phyloP scores from a whole-genome alignment of 257 asterid genomes.

The Fraxinus americana region DNA sequence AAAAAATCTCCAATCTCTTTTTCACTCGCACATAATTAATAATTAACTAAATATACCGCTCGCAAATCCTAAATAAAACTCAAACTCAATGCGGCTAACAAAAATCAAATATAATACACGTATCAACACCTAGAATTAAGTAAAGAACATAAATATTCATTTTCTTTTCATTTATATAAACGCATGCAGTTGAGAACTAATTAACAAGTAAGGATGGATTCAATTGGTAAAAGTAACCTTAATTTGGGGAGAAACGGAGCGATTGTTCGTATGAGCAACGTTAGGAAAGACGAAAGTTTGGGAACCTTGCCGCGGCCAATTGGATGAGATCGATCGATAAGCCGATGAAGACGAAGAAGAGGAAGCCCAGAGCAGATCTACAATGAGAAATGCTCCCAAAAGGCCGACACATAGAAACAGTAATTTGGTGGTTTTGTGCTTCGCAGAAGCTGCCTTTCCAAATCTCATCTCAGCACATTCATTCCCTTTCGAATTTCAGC shows the following conservation, averaged over 20 bases:
- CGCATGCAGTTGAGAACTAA: neutral
- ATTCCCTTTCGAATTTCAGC: neutral
- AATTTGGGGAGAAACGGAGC: conserved; percentile 20
- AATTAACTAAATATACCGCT: neutral
- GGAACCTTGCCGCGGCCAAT: conserved; percentile 36
- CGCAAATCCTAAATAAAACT: neutral
- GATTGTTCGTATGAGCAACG: conserved; percentile 12
- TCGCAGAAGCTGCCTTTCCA: conserved; percentile 33
- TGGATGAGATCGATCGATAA: conserved; percentile 16
- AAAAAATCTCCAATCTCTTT: neutral
- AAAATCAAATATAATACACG: neutral
- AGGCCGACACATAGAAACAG: conserved; percentile 56
- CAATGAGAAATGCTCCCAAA: conserved; percentile 56
- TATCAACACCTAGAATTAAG: neutral
- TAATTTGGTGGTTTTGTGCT: conserved; percentile 50
- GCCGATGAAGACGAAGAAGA: conserved; percentile 37
- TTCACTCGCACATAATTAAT: neutral
- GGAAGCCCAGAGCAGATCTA: conserved; percentile 86
- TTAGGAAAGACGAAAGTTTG: conserved; percentile 29
- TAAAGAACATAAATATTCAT: conserved; percentile 9
- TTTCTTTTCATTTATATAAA: neutral
- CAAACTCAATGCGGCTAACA: neutral
- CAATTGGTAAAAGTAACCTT: conserved; percentile 30
- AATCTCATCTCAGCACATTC: conserved; percentile 29
- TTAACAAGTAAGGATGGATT: conserved; percentile 7